Base-by-base conservation (phyloP, 345 rosid genomes). In the Jatropha curcas region DNA sequence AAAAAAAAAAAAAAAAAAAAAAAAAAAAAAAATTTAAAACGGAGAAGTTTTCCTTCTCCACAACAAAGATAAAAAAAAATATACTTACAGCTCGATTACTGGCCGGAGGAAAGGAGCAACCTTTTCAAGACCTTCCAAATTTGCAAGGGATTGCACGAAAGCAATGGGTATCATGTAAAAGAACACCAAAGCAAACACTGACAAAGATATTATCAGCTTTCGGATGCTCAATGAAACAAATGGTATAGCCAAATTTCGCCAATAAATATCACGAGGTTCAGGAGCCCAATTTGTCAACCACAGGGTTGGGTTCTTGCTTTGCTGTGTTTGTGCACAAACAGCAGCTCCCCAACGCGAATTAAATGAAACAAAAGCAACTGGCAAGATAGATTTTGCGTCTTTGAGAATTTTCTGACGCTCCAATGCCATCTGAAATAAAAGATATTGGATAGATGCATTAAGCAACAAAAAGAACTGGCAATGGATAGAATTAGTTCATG, bases 141-240 rank as follows among this genome's bases (percentile, higher is more conserved):
- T 95, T 70, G 99, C 99, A 80, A 95, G 98, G 58, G 99, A 89
- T 75, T 95, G 99, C 78, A 95, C 99, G 25, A 95, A 95, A 80
- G 99, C 97, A 12, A 95, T 92, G 41, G 99, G 99, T 79, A 95
- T 92, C 99, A 95, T 92, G 86, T 95, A 95, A 86, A 91, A 95
- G 82, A 95, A 95, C 73, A 92, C 93, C 85, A 95, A 77, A 41
- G 92, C 89, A 76, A 95, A 92, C 63, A 95, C 93, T 25, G 86
- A 74, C 31, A 91, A 10, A 17, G 96, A 84, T 70, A 92, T 91
- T 39, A 92, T 71, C 60, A 90, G 89, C 67, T 86, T 92, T 68
- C 99, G 80, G 67, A 95, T 83, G 80, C 84, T 89, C 84, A 91
- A 78, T 4, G 98, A 95, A 67, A 95, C 84, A 68, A 92, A 95